Evolutionary conservation across 148 eudicot genomes (phyloP).

Genomic region (Diospyros lotus): DNA sequence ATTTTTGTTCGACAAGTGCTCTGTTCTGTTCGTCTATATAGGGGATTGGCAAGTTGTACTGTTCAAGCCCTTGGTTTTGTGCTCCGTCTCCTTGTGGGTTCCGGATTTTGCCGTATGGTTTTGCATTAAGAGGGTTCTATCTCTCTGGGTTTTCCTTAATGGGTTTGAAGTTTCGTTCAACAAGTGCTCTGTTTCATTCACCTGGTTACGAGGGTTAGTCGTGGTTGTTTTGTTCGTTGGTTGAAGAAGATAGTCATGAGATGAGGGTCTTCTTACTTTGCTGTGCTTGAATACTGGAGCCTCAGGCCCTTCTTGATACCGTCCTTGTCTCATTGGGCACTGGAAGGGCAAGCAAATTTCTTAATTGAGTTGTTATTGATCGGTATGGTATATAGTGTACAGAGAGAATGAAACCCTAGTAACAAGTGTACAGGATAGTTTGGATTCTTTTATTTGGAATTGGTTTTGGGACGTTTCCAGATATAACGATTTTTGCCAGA

Average conservation of each 20-base stretch:
- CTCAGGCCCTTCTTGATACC: conserved; percentile 2
- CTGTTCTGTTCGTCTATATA: too few species aligned
- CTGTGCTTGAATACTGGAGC: background rate
- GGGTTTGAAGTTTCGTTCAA: conserved; percentile 7
- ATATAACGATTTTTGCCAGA: conserved; percentile 5
- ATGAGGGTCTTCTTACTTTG: background rate
- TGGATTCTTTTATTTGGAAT: conserved; percentile 11
- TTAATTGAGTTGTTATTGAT: background rate
- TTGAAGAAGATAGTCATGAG: background rate
- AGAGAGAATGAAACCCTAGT: conserved; percentile 10
- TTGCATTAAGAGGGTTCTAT: too few species aligned
- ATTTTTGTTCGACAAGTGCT: background rate
- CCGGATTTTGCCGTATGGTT: too few species aligned
- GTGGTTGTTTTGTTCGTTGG: background rate
- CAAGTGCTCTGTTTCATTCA: background rate
- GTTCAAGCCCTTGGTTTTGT: too few species aligned
- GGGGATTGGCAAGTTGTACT: too few species aligned
- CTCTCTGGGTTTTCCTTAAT: background rate
- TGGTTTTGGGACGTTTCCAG: conserved; percentile 1
- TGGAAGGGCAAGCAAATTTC: background rate
- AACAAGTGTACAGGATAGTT: conserved; percentile 16
- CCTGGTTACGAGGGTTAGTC: too few species aligned
- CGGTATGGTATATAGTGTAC: conserved; percentile 13
- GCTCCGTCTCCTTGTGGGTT: too few species aligned
- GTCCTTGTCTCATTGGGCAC: background rate